These are phyloP conservation scores for Syzygium syzygioides DNA, from an alignment of 441 rosid species.

Conservation along the genomic window DNA sequence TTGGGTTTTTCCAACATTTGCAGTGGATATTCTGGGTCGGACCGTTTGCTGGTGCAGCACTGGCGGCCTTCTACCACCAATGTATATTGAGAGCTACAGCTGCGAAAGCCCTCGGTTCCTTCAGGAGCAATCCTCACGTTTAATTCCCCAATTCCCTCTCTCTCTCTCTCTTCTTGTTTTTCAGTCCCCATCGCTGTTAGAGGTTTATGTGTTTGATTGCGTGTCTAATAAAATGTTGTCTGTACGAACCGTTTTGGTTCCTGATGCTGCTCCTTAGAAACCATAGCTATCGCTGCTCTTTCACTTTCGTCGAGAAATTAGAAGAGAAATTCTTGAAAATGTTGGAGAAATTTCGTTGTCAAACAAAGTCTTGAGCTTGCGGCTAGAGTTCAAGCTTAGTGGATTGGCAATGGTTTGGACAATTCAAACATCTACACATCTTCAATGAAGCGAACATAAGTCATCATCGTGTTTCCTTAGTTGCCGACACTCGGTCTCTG, in stretches of 20 bases:
- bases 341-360: not conserved
- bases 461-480: not conserved
- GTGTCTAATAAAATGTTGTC: not conserved
- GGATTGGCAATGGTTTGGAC: not conserved
- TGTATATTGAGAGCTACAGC: constrained; percentile 80
- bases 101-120: constrained; percentile 72
- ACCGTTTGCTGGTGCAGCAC: constrained; percentile 80
- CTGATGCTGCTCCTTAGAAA: not conserved
- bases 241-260: not conserved
- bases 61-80: constrained; percentile 87
- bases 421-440: not conserved
- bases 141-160: not conserved
- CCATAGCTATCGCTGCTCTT: not conserved
- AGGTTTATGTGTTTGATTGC: not conserved
- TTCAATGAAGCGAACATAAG: not conserved
- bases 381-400: not conserved
- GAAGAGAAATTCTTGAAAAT: not conserved
- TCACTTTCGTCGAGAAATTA: not conserved
- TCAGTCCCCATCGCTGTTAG: not conserved
- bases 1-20: not conserved
- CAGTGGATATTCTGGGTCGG: constrained; percentile 96
- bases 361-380: not conserved
- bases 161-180: not conserved
- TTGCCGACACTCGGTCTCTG: not conserved
- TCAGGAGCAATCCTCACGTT: constrained; percentile 61